These are phyloP conservation scores for Ophiocordyceps camponoti-saundersi DNA, from an alignment of 2,329 filamentous ascomycete genomes.

Conservation along the genomic window DNA sequence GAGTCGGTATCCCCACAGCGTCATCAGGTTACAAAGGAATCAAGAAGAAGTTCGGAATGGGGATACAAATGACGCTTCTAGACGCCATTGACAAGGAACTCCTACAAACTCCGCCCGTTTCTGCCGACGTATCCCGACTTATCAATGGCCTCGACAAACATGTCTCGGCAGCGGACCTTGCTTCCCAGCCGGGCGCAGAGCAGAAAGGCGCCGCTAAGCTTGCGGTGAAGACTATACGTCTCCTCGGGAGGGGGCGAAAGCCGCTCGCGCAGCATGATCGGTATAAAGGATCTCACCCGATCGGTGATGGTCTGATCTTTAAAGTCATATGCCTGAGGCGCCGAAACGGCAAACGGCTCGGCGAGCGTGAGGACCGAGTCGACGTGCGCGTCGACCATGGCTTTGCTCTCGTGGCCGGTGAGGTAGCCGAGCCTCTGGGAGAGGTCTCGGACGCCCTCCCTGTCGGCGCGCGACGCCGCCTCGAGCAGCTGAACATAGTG, in stretches of 20 bases:
- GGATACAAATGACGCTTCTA: background rate
- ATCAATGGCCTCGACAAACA: slow-evolving; percentile 49
- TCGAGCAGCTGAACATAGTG: slow-evolving; percentile 67
- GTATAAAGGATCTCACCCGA: slow-evolving; percentile 72
- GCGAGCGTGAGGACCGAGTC: slow-evolving; percentile 76
- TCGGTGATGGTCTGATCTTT: slow-evolving; percentile 91
- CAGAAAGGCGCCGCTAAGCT: slow-evolving; percentile 87
- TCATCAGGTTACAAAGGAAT: no score
- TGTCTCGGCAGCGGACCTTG: slow-evolving; percentile 58
- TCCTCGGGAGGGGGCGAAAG: slow-evolving; percentile 88
- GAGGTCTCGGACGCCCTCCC: slow-evolving; percentile 41
- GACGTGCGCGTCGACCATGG: slow-evolving; percentile 86
- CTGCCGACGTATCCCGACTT: slow-evolving; percentile 15
- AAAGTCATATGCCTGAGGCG: slow-evolving; percentile 83
- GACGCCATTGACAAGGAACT: no score
- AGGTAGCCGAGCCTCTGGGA: slow-evolving; percentile 76
- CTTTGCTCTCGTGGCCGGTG: slow-evolving; percentile 69
- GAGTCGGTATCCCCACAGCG: no score
- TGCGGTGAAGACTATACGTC: slow-evolving; percentile 89
- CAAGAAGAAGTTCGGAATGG: no score
- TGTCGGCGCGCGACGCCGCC: slow-evolving; percentile 60
- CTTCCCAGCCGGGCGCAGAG: slow-evolving; percentile 78
- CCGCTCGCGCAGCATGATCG: slow-evolving; percentile 80
- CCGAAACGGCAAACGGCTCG: slow-evolving; percentile 66
- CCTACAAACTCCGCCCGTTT: background rate